A percentile compares a stretch with the other conserved stretches of the same genome.
phyloP scores from a whole-genome alignment of 441 rosid species.

The Euphorbia celastroides region DNA sequence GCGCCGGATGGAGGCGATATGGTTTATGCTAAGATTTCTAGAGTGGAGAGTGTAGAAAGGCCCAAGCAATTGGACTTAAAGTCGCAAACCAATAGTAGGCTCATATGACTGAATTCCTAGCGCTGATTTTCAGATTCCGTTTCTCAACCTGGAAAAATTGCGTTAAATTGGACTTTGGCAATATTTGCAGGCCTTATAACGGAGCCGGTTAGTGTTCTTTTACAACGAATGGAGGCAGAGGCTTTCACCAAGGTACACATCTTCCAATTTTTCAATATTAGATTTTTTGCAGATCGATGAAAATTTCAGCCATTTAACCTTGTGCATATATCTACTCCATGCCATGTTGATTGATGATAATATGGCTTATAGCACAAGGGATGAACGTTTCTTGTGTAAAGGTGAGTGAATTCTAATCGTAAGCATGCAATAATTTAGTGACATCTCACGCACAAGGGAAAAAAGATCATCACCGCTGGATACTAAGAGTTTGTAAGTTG shows the following conservation, averaged over 20 bases:
- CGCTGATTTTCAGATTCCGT: neutral
- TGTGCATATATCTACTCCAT: neutral
- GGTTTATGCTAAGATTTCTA: slow-evolving; percentile 75
- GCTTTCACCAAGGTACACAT: slow-evolving; percentile 65
- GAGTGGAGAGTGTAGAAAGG: slow-evolving; percentile 37
- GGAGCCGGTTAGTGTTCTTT: slow-evolving; percentile 64
- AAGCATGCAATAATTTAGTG: neutral
- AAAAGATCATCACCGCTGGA: neutral
- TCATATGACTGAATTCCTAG: neutral
- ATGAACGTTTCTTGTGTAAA: neutral
- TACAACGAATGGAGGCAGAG: slow-evolving; percentile 67
- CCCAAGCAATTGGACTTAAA: slow-evolving; percentile 39
- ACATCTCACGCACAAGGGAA: neutral
- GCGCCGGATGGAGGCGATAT: slow-evolving; percentile 79
- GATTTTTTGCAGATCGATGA: neutral
- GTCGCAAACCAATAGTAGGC: slow-evolving; percentile 44
- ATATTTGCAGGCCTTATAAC: slow-evolving; percentile 54
- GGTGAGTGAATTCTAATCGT: neutral
- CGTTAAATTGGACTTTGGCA: slow-evolving; percentile 5
- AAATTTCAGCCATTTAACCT: neutral
- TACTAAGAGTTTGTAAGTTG: neutral
- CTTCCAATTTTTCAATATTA: neutral
- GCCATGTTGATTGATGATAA: neutral
- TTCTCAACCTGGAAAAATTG: neutral
- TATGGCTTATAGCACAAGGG: neutral